Conservation (phyloP, 306 rosid species). For the Argentina anserina region DNA sequence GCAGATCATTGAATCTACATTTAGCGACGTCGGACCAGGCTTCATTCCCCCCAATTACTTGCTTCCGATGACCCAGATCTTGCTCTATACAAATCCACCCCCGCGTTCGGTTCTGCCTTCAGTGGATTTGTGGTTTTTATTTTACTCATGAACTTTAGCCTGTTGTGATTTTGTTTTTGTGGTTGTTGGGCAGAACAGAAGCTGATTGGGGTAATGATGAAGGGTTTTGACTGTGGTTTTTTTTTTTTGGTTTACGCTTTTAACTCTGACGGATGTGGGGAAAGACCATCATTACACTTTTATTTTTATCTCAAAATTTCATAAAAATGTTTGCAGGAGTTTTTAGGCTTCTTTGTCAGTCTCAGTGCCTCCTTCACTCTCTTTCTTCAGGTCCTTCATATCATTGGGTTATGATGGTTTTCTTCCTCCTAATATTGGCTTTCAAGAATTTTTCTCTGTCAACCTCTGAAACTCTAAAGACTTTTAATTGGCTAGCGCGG, state of each 20-base stretch:
- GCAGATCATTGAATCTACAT: conserved; percentile 8
- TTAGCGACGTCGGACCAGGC: conserved; percentile 65
- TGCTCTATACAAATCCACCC: neutral
- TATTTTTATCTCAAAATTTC: conserved; percentile 32
- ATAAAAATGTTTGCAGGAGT: conserved; percentile 23
- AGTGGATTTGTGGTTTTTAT: neutral
- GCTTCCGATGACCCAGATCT: conserved; percentile 25
- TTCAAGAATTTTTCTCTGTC: conserved; percentile 47
- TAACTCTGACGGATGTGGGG: conserved; percentile 37
- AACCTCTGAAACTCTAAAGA: conserved; percentile 17
- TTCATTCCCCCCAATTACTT: conserved; percentile 63
- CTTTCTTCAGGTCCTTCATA: conserved; percentile 24
- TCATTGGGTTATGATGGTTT: conserved; percentile 30
- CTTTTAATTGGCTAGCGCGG: conserved; percentile 8
- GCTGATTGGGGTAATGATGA: conserved; percentile 60
- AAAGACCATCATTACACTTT: conserved; percentile 37
- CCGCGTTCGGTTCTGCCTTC: neutral
- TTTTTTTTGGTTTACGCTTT: neutral
- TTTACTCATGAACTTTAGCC: neutral
- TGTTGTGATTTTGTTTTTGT: neutral
- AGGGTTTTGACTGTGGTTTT: conserved; percentile 37
- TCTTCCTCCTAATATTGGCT: conserved; percentile 18
- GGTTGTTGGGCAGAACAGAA: conserved; percentile 31
- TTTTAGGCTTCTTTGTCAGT: conserved; percentile 24
- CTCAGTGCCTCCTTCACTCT: conserved; percentile 28